Evolutionary conservation across 441 rosid species (phyloP), one percentile per base, ranked within the genome.

Genomic region (Pelargonium fulgidum): DNA sequence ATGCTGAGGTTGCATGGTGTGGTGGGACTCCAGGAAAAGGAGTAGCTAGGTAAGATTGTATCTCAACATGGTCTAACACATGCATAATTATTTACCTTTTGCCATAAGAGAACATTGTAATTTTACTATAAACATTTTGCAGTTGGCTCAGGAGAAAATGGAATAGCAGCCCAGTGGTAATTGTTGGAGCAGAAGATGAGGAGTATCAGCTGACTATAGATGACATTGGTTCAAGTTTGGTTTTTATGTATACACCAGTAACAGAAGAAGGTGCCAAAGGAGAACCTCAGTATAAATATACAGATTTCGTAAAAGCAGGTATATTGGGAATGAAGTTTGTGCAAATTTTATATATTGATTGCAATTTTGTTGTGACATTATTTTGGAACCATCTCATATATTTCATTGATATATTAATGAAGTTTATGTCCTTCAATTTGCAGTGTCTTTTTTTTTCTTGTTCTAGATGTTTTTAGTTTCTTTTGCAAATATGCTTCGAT

Each of bases 271-370:
- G 98, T 72, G 89, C 89, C 73, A 95, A 88, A 83, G 99, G 99
- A 80, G 99, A 95, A 78, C 97, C 99, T 66, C 98, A 87, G 59
- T 90, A 90, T 73, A 92, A 95, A 74, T 89, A 95, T 76, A 95
- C 99, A 16, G 99, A 95, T 76, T 95, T 92, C 76, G 85, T 92
- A 69, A 95, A 85, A 89, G 96, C 99, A 83, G 99, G 99, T 89
- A 22, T 22, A 77, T 71, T 9, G 19, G 72, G 52, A 19, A 62
- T 71, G 56, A 52, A 67, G 11, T 68, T 50, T 68, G 66, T 64
- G 13, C 45, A 36, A 47, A 70, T 64, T 68, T 64, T 69, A 47
- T 50, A 14, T 24, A 20, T 11, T 41, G 33, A 65, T 68, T 33
- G 13, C 65, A 65, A 68, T 68, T 33, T 8, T 64, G 54, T 50